These are phyloP conservation scores for Leishmania amazonensis DNA, from an alignment of 208 protist species.

Conservation along the genomic window DNA sequence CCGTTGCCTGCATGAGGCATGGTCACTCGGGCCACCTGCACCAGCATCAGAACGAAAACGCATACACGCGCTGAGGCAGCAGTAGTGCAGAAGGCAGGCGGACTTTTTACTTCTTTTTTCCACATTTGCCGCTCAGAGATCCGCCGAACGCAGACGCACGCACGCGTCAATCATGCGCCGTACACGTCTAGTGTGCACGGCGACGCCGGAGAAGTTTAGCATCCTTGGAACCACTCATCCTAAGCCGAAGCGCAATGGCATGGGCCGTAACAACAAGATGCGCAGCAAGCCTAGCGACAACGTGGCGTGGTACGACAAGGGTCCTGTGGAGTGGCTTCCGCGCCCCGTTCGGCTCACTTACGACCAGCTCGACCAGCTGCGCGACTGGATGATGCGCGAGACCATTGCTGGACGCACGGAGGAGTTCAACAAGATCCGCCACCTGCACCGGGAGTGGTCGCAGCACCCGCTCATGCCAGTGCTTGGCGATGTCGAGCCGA, in stretches of 20 bases:
- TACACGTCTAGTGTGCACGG: constrained; percentile 42
- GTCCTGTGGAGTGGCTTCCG: constrained; percentile 90
- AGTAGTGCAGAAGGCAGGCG: neutral
- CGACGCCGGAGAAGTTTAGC: constrained; percentile 74
- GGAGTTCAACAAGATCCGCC: constrained; percentile 77
- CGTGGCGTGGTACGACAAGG: constrained; percentile 89
- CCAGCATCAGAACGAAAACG: neutral
- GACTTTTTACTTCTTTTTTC: constrained; percentile 11
- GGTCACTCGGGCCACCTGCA: neutral
- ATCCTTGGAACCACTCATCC: constrained; percentile 78
- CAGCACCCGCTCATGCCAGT: constrained; percentile 89
- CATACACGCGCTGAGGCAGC: neutral
- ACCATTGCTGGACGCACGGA: constrained; percentile 69
- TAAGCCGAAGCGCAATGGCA: constrained; percentile 62
- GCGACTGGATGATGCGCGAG: constrained; percentile 91
- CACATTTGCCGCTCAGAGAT: neutral
- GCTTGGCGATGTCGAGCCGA: constrained; percentile 89
- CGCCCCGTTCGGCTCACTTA: constrained; percentile 84
- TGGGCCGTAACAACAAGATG: constrained; percentile 88
- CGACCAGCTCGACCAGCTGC: constrained; percentile 77
- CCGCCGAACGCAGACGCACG: neutral
- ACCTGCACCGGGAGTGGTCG: constrained; percentile 87
- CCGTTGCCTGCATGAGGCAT: neutral
- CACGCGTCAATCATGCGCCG: constrained; percentile 39
- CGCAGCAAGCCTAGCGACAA: constrained; percentile 90